Evolutionary conservation across 2,329 filamentous ascomycete species (phyloP), one percentile per base, ranked within the genome.

Genomic region (Neophaeococcomyces aloes): DNA sequence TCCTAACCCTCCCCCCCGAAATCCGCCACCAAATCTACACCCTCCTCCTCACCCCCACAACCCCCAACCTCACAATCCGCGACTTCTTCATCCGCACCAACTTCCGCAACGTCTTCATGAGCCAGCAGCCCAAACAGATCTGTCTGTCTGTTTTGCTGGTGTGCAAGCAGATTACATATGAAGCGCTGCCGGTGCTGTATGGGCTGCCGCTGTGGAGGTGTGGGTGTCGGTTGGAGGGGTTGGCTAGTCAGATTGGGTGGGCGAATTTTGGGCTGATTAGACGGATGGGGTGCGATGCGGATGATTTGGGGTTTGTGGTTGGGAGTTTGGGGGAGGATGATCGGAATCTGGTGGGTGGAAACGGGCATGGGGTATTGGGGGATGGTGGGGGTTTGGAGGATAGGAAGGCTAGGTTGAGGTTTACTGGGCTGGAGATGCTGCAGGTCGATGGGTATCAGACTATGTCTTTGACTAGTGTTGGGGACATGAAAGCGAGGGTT

Each of bases 81-180:
- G 34, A 10, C 18, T 23, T 43, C 7, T 43, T 43, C 40, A 43
- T 43, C 21, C 3, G 40, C 14, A 14, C 30, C 13, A 8, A 36
- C 31, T 43, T 25, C 14, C 40, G 32, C 11, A 21, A 34, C n/a
- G 18, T 35, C 3, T 43, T 35, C 32, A 43, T 43, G 40, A 43
- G 15, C 18, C 40, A 43, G n/a, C 40, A 43, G 14, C 17, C 18
- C 11, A 43, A 43, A 21, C 11, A 18, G 10, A 14, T 43, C 18
- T 21, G 15, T 6, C 7, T 25, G 11, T 6, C 30, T 2, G 13
- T 43, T n/a, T 31, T 43, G 6, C 30, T 11, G 5, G 23, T 43
- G 6, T 43, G 40, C 40, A 35, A 37, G 14, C 40, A 43, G 18
- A 43, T 36, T 19, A 36, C 40, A 4, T 7, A n/a, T 19, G 40